Percentiles rank a stretch among this genome's conserved stretches.
These are phyloP conservation scores for Erodium chrysanthum DNA, from an alignment of 441 rosid species.

Conservation along the genomic window DNA sequence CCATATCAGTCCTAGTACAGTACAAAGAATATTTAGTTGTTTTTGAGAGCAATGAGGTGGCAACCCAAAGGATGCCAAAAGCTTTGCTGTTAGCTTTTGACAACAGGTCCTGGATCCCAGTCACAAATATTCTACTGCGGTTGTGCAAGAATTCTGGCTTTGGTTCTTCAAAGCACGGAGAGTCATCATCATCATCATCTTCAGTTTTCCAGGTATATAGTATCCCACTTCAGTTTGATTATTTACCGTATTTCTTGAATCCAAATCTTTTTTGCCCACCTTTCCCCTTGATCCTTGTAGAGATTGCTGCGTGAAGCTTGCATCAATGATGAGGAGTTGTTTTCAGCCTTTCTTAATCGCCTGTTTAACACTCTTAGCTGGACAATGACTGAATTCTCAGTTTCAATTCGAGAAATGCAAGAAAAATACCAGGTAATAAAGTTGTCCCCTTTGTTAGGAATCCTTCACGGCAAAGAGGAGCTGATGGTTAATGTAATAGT, in stretches of 20 bases:
- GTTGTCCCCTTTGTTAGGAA: background rate
- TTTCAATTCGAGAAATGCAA: conserved; percentile 90
- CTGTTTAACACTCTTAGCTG: conserved; percentile 93
- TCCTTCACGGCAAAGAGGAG: background rate
- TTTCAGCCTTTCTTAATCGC: conserved; percentile 85
- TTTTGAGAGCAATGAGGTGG: conserved; percentile 83
- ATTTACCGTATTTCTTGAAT: conserved; percentile 8
- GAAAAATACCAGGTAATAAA: conserved; percentile 70
- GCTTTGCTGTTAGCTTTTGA: conserved; percentile 84
- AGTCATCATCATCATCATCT: conserved; percentile 51
- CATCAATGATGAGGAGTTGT: conserved; percentile 50
- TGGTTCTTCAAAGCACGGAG: conserved; percentile 78
- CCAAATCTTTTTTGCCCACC: background rate
- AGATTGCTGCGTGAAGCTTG: conserved; percentile 75
- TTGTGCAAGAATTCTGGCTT: conserved; percentile 79
- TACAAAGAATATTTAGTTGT: conserved; percentile 75
- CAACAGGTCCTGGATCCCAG: conserved; percentile 91
- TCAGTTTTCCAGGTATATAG: conserved; percentile 72
- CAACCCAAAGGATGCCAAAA: conserved; percentile 64
- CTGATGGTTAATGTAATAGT: background rate
- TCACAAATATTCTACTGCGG: conserved; percentile 81
- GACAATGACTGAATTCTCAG: conserved; percentile 97
- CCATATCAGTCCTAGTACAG: conserved; percentile 84
- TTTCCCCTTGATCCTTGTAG: conserved; percentile 29
- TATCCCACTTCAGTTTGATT: conserved; percentile 9